Conservation (phyloP, 768 basidiomycete species). For the Porpolomopsis calyptriformis region DNA sequence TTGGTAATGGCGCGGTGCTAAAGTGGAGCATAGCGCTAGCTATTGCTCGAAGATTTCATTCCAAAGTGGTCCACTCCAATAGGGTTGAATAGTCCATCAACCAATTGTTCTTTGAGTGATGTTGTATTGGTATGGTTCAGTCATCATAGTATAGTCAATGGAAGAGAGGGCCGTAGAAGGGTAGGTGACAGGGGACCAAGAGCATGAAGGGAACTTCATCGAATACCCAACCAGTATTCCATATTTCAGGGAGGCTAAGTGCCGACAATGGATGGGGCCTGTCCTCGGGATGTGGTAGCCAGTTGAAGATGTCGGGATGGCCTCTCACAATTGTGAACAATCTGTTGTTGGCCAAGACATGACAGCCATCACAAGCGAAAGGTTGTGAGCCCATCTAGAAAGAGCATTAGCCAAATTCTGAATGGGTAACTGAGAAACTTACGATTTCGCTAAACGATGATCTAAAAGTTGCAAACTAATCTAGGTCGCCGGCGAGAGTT, state of each 20-base stretch:
- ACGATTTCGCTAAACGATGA: too few relatives aligned
- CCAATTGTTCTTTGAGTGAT: not conserved
- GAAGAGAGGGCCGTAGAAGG: slow-evolving; percentile 1
- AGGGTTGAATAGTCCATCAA: not conserved
- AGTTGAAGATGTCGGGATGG: not conserved
- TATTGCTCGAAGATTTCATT: not conserved
- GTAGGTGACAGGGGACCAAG: not conserved
- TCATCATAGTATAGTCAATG: not conserved
- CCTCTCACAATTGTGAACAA: not conserved
- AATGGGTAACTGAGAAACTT: too few relatives aligned
- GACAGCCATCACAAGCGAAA: not conserved
- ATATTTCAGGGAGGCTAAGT: not conserved
- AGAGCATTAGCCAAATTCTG: too few relatives aligned
- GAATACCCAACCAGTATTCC: not conserved
- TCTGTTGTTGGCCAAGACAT: not conserved
- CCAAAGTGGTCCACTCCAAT: too few relatives aligned
- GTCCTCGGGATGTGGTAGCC: not conserved
- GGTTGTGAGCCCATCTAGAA: too few relatives aligned
- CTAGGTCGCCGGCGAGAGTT: too few relatives aligned
- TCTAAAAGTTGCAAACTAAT: too few relatives aligned
- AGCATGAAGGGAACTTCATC: slow-evolving; percentile 4
- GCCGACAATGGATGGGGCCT: not conserved
- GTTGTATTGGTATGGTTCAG: not conserved
- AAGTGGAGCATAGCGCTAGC: not conserved
- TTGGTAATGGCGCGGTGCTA: not conserved